phyloP scores from a whole-genome alignment of 164 flowering plant species.

The Piper betle region DNA sequence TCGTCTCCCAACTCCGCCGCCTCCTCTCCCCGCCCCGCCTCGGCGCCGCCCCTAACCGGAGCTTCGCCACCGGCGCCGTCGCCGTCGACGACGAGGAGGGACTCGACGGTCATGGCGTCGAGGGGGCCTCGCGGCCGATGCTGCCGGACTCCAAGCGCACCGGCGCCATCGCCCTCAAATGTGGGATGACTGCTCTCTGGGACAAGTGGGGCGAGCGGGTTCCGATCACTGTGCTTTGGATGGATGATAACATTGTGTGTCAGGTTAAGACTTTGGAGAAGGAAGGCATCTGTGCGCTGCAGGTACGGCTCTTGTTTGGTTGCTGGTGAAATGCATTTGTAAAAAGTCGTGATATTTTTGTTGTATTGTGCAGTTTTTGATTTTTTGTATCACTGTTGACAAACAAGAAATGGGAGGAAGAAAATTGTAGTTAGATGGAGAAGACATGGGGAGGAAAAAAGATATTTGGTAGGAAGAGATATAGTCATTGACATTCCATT shows the following conservation, averaged over 20 bases:
- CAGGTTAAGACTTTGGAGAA: conserved; percentile 86
- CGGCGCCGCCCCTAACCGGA: conserved; percentile 12
- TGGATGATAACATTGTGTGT: conserved; percentile 79
- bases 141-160: conserved; percentile 54
- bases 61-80: conserved; percentile 20
- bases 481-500: too few relatives aligned
- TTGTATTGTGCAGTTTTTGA: background rate
- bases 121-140: conserved; percentile 47
- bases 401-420: too few relatives aligned
- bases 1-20: conserved; percentile 38
- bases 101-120: conserved; percentile 17
- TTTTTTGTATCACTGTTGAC: conserved; percentile 1
- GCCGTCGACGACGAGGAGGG: conserved; percentile 9
- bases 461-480: too few relatives aligned
- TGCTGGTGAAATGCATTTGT: too few relatives aligned
- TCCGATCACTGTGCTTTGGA: conserved; percentile 68
- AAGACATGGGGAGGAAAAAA: too few relatives aligned
- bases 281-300: conserved; percentile 71
- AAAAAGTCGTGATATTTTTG: background rate
- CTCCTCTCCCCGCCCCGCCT: conserved; percentile 14
- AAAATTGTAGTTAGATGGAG: too few relatives aligned
- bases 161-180: conserved; percentile 75
- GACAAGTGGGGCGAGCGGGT: conserved; percentile 92
- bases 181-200: conserved; percentile 91
- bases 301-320: conserved; percentile 28